Evolutionary conservation across 129 eudicot species (phyloP).

Genomic region (Centaurea solstitialis): DNA sequence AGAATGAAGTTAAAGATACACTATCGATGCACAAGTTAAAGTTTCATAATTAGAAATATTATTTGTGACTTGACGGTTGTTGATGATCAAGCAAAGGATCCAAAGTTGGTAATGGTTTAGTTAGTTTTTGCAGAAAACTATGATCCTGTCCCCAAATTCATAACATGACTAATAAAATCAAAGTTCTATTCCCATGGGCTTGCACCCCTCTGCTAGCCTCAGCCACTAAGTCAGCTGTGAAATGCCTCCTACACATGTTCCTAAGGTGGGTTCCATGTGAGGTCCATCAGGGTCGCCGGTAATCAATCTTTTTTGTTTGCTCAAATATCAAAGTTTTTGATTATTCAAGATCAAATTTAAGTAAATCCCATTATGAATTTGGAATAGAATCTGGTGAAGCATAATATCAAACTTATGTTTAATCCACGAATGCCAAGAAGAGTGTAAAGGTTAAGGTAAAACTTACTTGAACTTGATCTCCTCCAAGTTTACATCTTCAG

Average conservation of each 20-base stretch:
- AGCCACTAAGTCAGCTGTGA: too few species aligned
- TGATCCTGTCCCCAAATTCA: background rate
- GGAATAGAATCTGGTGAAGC: background rate
- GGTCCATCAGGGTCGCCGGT: too few species aligned
- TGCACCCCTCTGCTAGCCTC: too few species aligned
- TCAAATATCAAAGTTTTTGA: background rate
- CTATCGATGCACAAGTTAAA: background rate
- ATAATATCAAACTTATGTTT: background rate
- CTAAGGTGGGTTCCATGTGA: too few species aligned
- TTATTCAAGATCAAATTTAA: background rate
- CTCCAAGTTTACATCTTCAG: constrained; percentile 67
- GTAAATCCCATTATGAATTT: background rate
- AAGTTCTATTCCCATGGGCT: too few species aligned
- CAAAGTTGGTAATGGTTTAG: background rate
- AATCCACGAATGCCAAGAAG: background rate
- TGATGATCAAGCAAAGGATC: background rate
- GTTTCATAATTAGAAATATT: background rate
- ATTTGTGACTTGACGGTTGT: background rate
- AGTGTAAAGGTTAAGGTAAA: background rate
- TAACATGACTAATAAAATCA: background rate
- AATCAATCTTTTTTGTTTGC: too few species aligned
- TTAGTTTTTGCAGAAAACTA: background rate
- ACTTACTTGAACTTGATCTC: constrained; percentile 92
- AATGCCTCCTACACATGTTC: too few species aligned
- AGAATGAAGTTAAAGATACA: background rate